Base-by-base conservation (phyloP, 2,329 filamentous ascomycete genomes). In the Pyricularia sp. region DNA sequence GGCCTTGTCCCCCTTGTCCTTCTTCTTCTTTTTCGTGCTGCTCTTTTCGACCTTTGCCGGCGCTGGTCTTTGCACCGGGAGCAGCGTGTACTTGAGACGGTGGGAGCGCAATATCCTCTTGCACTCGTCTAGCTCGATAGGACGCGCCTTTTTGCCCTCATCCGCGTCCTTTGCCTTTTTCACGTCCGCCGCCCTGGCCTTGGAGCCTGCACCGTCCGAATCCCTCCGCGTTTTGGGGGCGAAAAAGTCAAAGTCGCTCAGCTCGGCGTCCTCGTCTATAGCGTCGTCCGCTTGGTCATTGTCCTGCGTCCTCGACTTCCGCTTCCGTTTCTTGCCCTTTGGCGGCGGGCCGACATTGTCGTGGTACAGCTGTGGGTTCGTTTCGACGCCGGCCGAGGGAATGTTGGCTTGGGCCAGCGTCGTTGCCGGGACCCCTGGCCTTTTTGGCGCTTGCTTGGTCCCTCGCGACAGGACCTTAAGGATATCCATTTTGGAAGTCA, bases 61-160 rank as follows among this genome's bases (percentile, higher is more conserved):
- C 69, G 83, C 82, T 73, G 83, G 83, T 74, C 84, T 86, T 71
- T 83, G 83, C 59, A 77, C 78, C 9, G 86, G 87, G n/a, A 97
- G 81, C 66, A 96, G 82, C 0, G 91, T 92, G 58, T 96, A 86
- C 78, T 97, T 97, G 72, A 97, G 83, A 72, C 93, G 91, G 78
- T 97, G 93, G 69, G 88, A 90, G 71, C 89, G 89, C 71, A 97
- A 80, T 12, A 94, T 83, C 70, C 89, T 87, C 73, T 90, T 89
- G 73, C 92, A 90, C 76, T 94, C 88, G 69, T 90, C 89, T 74
- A 91, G 85, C 73, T 88, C 86, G 73, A 93, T 83, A 1, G 58
- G 58, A 12, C 58, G 58, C 12, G 79, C 75, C 31, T 76, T 76
- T 23, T 73, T 73, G 68, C 79, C 76, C 68, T 76, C 76, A 12